These are phyloP conservation scores for Populus hybrid DNA, from an alignment of 441 rosid species.

Conservation along the genomic window DNA sequence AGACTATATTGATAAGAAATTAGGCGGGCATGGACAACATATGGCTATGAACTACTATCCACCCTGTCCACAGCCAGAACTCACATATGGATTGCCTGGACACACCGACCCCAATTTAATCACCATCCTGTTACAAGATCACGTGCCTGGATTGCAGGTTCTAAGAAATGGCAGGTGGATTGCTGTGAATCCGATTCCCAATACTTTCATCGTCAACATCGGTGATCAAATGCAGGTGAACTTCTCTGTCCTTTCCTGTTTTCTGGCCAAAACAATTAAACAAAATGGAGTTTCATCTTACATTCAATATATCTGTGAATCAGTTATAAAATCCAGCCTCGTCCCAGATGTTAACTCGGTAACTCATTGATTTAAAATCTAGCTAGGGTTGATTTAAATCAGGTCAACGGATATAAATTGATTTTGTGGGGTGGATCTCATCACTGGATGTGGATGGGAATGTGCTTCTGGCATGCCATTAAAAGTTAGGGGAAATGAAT, in stretches of 20 bases:
- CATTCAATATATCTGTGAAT: background rate
- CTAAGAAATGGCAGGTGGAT: constrained; percentile 43
- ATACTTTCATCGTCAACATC: constrained; percentile 50
- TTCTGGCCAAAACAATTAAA: background rate
- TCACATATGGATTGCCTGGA: constrained; percentile 47
- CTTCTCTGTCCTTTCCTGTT: background rate
- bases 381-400: too few relatives aligned
- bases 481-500: too few relatives aligned
- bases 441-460: too few relatives aligned
- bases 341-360: too few relatives aligned
- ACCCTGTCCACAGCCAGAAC: constrained; percentile 51
- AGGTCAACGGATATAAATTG: too few relatives aligned
- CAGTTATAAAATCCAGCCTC: too few relatives aligned
- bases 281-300: background rate
- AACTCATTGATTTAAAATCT: too few relatives aligned
- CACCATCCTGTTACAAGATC: constrained; percentile 53
- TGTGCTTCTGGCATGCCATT: too few relatives aligned
- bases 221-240: constrained; percentile 49
- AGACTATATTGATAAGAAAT: constrained; percentile 27
- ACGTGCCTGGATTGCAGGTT: constrained; percentile 47
- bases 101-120: constrained; percentile 46
- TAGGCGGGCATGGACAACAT: constrained; percentile 50
- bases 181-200: constrained; percentile 41
- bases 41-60: constrained; percentile 62
- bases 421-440: too few relatives aligned